Conservation (phyloP, 768 basidiomycete species). For the Sporobolomyces roseus region DNA sequence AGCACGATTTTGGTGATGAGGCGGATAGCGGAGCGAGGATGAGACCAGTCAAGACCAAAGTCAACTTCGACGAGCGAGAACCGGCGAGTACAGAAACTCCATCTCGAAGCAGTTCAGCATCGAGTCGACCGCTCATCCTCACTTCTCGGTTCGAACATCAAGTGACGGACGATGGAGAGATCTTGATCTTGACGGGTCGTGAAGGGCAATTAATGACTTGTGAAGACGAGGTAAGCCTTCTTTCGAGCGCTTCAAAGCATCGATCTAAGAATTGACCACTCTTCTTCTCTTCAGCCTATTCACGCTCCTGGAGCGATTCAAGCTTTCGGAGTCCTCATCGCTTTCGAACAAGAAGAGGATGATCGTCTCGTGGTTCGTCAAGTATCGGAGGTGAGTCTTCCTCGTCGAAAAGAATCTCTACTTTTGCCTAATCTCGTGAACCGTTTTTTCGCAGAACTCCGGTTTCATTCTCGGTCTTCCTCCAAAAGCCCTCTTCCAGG, state of each 20-base stretch:
- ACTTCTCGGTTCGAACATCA: slow-evolving; percentile 66
- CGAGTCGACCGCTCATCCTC: slow-evolving; percentile 47
- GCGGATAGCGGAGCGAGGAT: not conserved
- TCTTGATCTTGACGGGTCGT: slow-evolving; percentile 62
- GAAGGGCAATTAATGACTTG: slow-evolving; percentile 65
- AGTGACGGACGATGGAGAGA: slow-evolving; percentile 63
- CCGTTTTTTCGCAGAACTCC: slow-evolving; percentile 72
- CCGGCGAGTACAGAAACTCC: not conserved
- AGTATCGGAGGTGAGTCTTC: slow-evolving; percentile 65
- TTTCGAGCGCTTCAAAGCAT: not conserved
- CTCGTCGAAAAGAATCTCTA: not conserved
- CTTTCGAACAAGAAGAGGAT: slow-evolving; percentile 61
- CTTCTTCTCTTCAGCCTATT: slow-evolving; percentile 59
- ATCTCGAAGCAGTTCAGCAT: slow-evolving; percentile 6
- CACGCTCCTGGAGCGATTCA: slow-evolving; percentile 76
- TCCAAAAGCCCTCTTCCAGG: slow-evolving; percentile 64
- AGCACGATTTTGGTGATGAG: slow-evolving; percentile 19
- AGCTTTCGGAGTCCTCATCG: slow-evolving; percentile 75
- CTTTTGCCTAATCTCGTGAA: not conserved
- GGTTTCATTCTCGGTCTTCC: slow-evolving; percentile 70
- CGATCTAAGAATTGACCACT: not conserved
- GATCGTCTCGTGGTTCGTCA: slow-evolving; percentile 63
- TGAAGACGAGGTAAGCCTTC: slow-evolving; percentile 64
- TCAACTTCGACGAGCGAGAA: not conserved
- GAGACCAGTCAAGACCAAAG: not conserved